These are phyloP conservation scores for Aspergillus persii DNA, from an alignment of 2,329 filamentous ascomycete species.

Conservation along the genomic window DNA sequence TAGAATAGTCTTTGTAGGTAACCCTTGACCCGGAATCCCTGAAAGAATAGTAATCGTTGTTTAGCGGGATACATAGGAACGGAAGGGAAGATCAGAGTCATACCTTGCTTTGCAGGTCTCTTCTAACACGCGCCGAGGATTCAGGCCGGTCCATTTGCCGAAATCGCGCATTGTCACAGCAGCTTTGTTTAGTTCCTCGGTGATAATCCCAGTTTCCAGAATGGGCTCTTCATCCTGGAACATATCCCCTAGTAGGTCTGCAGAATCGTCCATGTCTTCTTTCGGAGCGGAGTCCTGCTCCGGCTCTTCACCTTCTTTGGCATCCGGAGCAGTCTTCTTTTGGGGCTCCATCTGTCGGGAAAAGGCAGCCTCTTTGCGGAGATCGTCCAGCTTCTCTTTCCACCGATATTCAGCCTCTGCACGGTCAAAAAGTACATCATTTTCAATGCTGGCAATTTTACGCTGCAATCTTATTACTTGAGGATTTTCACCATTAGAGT, in stretches of 20 bases:
- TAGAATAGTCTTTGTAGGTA: conserved; percentile 67
- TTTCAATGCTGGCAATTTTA: conserved; percentile 74
- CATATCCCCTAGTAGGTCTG: conserved; percentile 57
- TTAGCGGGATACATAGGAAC: not conserved
- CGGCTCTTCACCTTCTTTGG: conserved; percentile 53
- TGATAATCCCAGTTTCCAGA: conserved; percentile 44
- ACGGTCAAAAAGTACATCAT: conserved; percentile 72
- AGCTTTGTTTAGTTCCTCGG: conserved; percentile 21
- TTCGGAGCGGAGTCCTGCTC: conserved; percentile 7
- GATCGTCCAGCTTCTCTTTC: conserved; percentile 56
- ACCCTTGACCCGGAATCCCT: conserved; percentile 71
- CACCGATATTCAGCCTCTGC: conserved; percentile 64
- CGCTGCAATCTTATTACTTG: conserved; percentile 65
- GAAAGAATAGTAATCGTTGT: conserved; percentile 13
- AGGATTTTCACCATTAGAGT: conserved; percentile 29
- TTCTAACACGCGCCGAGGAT: conserved; percentile 73
- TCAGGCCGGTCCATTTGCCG: conserved; percentile 75
- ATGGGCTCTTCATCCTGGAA: conserved; percentile 49
- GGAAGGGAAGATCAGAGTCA: not conserved
- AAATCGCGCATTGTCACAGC: conserved; percentile 71
- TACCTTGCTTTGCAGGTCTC: conserved; percentile 82
- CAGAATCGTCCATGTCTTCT: conserved; percentile 37
- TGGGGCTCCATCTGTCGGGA: conserved; percentile 26
- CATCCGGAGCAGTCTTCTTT: conserved; percentile 33
- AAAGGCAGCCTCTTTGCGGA: conserved; percentile 60